These are phyloP conservation scores for Fusarium siculi DNA, from an alignment of 2,329 filamentous ascomycete species.

Conservation along the genomic window DNA sequence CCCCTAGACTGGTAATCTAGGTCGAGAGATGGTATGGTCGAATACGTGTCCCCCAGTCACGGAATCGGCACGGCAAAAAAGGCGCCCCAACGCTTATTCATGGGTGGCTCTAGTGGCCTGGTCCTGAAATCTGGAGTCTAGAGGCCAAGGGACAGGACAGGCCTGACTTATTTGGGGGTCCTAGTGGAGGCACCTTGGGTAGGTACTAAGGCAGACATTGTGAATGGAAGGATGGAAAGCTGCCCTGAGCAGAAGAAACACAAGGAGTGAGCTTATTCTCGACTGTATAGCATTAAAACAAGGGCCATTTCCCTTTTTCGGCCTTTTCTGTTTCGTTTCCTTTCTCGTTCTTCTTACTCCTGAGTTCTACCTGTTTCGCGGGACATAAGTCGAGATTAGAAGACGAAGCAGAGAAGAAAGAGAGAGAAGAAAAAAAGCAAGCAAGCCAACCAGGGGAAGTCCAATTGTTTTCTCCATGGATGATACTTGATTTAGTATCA, in stretches of 20 bases:
- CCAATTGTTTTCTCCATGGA: constrained; percentile 7
- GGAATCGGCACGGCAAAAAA: constrained; percentile 32
- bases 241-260: constrained; percentile 5
- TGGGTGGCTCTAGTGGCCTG: constrained; percentile 5
- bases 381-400: constrained; percentile 31
- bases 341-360: background rate
- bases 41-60: constrained; percentile 30
- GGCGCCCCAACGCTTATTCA: constrained; percentile 30
- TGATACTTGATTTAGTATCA: constrained; percentile 32
- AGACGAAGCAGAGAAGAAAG: background rate
- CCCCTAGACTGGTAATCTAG: background rate
- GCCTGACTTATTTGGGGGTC: background rate
- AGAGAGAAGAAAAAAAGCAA: background rate
- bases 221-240: background rate
- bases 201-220: background rate
- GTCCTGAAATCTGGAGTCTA: background rate
- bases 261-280: constrained; percentile 11
- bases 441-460: constrained; percentile 8
- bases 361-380: constrained; percentile 2
- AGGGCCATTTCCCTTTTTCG: constrained; percentile 1
- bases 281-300: constrained; percentile 1
- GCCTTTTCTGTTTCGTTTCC: background rate
- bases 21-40: constrained; percentile 3
- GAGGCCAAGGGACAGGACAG: background rate
- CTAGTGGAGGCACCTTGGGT: background rate